A percentile compares a stretch with the other conserved stretches of the same genome.
These are phyloP conservation scores for Sporisorium exsertum DNA, from an alignment of 1,284 basidiomycete species.

Conservation along the genomic window DNA sequence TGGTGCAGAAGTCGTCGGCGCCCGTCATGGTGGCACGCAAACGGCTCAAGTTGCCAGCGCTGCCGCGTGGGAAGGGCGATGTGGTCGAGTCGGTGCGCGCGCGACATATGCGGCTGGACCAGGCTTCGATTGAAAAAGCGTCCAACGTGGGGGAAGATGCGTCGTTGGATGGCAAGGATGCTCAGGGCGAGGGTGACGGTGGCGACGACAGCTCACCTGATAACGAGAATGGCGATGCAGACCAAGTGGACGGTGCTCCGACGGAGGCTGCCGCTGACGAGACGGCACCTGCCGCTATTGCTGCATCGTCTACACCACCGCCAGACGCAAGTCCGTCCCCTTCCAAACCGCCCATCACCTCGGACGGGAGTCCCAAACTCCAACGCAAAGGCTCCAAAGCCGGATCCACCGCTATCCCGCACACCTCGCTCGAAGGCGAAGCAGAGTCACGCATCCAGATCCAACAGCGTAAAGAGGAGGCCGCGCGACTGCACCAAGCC, in stretches of 20 bases:
- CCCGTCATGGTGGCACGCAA: conserved; percentile 80
- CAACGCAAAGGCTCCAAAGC: conserved; percentile 38
- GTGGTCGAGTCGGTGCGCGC: conserved; percentile 64
- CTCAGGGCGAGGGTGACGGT: conserved; percentile 7
- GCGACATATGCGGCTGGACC: conserved; percentile 65
- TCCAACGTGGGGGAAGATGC: conserved; percentile 37
- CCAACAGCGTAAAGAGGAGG: conserved; percentile 43
- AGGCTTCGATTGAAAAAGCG: conserved; percentile 65
- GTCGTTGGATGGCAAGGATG: conserved; percentile 8
- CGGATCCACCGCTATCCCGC: conserved; percentile 27
- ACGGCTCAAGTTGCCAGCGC: conserved; percentile 60
- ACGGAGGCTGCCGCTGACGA: neutral
- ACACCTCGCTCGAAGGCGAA: conserved; percentile 40
- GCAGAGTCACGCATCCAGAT: conserved; percentile 39
- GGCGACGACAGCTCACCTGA: conserved; percentile 22
- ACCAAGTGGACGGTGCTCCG: neutral
- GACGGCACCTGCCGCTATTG: neutral
- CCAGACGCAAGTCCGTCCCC: neutral
- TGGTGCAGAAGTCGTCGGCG: conserved; percentile 90
- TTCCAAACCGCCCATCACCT: neutral
- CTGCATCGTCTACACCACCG: neutral
- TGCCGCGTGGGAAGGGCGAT: conserved; percentile 66
- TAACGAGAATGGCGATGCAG: neutral
- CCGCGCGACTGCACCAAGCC: conserved; percentile 37
- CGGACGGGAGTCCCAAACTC: conserved; percentile 29